These are phyloP conservation scores for Oligophagozyma castellii DNA, from an alignment of 1,139 yeast species.

Conservation along the genomic window DNA sequence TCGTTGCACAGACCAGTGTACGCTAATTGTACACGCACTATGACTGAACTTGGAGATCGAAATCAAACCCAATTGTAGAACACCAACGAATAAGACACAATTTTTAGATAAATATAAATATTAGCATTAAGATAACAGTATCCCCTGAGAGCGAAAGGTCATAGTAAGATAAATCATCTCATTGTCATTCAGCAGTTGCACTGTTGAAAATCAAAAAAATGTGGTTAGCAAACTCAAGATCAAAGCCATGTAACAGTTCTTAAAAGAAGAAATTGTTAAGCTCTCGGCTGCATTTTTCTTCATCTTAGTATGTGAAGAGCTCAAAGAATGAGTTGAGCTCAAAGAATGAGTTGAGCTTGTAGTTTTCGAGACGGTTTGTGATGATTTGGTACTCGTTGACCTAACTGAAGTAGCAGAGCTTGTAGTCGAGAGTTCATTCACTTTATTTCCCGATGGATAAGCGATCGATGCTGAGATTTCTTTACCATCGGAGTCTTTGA, in stretches of 20 bases:
- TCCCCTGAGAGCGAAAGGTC: too few relatives aligned
- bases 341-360: constrained; percentile 5
- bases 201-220: too few relatives aligned
- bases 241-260: constrained; percentile 10
- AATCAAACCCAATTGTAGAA: too few relatives aligned
- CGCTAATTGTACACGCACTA: too few relatives aligned
- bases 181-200: too few relatives aligned
- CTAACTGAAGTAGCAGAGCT: constrained; percentile 23
- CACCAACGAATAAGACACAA: too few relatives aligned
- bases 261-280: constrained; percentile 3
- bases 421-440: constrained; percentile 28
- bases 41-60: too few relatives aligned
- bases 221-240: too few relatives aligned
- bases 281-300: constrained; percentile 11
- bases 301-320: constrained; percentile 5
- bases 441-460: constrained; percentile 29
- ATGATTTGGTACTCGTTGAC: constrained; percentile 10
- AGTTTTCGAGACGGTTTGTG: constrained; percentile 5
- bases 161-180: too few relatives aligned
- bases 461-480: constrained; percentile 41
- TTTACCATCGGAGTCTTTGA: constrained; percentile 39
- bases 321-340: constrained; percentile 1
- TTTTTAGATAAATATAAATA: too few relatives aligned
- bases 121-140: too few relatives aligned
- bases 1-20: too few relatives aligned